These are phyloP conservation scores for Acanthamoeba lenticulata DNA, from an alignment of 208 protist species.

Conservation along the genomic window DNA sequence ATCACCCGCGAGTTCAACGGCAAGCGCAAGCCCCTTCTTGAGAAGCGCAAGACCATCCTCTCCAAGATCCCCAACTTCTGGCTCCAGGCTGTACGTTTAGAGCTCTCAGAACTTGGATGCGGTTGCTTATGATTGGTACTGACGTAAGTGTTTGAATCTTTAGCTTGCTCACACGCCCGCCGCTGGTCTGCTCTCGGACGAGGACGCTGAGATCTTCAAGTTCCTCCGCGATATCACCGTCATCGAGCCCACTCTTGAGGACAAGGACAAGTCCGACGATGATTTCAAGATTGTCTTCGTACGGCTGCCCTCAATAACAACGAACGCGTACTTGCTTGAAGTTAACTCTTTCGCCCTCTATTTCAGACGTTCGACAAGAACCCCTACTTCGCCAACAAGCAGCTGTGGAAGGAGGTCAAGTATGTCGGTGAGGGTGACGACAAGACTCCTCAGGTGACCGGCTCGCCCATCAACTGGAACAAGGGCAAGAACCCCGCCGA, in stretches of 20 bases:
- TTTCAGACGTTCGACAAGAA: slow-evolving; percentile 64
- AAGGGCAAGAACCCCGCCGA: slow-evolving; percentile 51
- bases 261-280: not conserved
- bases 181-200: not conserved
- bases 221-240: not conserved
- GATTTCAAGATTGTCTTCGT: slow-evolving; percentile 57
- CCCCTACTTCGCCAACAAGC: slow-evolving; percentile 53
- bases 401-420: slow-evolving; percentile 52
- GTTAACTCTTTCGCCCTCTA: not conserved
- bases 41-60: not conserved
- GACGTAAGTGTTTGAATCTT: not conserved
- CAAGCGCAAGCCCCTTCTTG: slow-evolving; percentile 1
- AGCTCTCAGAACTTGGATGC: not conserved
- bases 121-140: not conserved
- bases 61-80: slow-evolving; percentile 39
- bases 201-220: not conserved
- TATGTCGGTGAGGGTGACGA: not conserved
- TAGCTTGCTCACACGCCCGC: not conserved
- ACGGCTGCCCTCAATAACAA: not conserved
- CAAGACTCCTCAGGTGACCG: not conserved
- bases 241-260: not conserved
- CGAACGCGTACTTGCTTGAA: not conserved
- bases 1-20: slow-evolving; percentile 16
- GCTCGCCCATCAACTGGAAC: slow-evolving; percentile 39
- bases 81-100: not conserved